Base-by-base conservation (phyloP, 148 eudicot species). In the Linanthus parryae region DNA sequence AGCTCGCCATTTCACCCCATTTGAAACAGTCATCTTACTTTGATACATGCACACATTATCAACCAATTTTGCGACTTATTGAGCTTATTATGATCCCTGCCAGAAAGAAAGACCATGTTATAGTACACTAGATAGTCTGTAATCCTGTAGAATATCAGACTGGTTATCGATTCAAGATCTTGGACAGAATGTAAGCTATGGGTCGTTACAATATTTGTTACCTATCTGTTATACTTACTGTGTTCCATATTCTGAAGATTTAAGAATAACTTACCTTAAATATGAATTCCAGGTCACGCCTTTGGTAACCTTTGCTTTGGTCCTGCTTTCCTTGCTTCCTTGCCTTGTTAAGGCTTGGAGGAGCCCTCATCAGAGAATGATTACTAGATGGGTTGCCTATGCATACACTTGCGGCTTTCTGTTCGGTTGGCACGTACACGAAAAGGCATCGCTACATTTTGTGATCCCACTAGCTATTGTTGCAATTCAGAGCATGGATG, bases 401-500 rank as follows among this genome's bases (percentile, higher is more conserved):
- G 99, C 99, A 27, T 94, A 88, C 73, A 66, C 84, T 1, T 94
- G 96, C 62, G 96, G 99, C 54, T 88, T 94, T 56, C 31, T 94
- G 36, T 94, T 94, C 65, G 99, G 96, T 7, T 94, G 99, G 99
- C 99, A 94, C 71, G 91, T 94, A 33, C 96, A 88, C 33, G 96
- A 88, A 66, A 94, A 88, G 78, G 96, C 96, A 11, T 74, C 82
- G 4, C 96, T 94, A 24, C 99, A 88, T 63, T 88, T 92, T 59
- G 73, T 94, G 38, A 80, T 88, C 22, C 99, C 96, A 5, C 80
- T 94, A 33, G 95, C 99, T 11, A 12, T 80, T 53, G 77, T 77
- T 72, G 85, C 99, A 34, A 7, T 69, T 25, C 76, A 88, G 54
- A 82, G 82, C 58, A 8, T 43, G 23, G 65, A 63, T 45, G 96